Base-by-base conservation (phyloP, 306 rosid genomes). In the Lagenaria siceraria region DNA sequence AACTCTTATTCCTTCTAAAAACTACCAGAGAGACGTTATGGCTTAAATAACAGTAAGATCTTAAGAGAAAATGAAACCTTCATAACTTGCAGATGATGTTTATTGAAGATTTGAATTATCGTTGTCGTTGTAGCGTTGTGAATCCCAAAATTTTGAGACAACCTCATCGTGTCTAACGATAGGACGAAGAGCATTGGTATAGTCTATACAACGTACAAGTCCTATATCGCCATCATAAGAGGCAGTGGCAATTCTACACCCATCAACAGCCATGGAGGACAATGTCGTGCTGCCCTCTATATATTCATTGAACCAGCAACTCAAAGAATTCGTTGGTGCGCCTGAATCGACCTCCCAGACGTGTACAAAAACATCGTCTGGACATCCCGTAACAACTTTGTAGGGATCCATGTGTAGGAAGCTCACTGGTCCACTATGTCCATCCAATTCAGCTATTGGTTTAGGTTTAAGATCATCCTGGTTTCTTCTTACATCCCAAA, bases 181-280 rank as follows among this genome's bases (percentile, higher is more conserved):
- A 35, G 91, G 85, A 66, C 33, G 21, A 3, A 85, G 71, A 80
- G 90, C 92, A 40, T 40, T 40, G 43, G 53, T 79, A 82, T 84
- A 91, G 85, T 93, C 90, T 86, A 79, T 77, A 35, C 69, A 84
- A 42, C 80, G 74, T 66, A 90, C 9, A 59, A 78, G 17, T 48
- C 88, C 82, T 35, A 2, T 1, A 19, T 17, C 75, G 24, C 63
- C 78, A 75, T 15, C 52, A 79, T 4, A 12, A 78, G 68, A 74
- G 29, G 91, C 89, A 17, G 92, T 88, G 55, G 54, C 75, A 65
- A 90, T 83, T 58, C 85, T 86, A 75, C 69, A 79, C 15, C 87
- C 97, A 81, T 88, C 81, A 60, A 90, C 91, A 12, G 93, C 96
- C 80, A 93, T 40, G 48, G 91, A 93, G 69, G 79, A 76, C 65